These are phyloP conservation scores for Naganishia cerealis DNA, from an alignment of 1,284 basidiomycete genomes.

Conservation along the genomic window DNA sequence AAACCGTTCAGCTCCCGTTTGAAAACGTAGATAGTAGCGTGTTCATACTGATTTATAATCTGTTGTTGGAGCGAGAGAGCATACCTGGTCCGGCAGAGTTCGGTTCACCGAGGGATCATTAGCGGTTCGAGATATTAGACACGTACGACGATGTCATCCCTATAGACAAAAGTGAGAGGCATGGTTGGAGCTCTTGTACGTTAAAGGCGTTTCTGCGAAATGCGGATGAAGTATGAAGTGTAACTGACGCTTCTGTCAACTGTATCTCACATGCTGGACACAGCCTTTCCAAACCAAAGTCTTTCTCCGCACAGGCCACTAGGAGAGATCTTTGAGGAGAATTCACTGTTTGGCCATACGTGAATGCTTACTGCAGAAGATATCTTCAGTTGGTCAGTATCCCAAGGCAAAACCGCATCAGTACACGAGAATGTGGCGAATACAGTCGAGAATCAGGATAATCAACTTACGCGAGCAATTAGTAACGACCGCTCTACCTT, in stretches of 20 bases:
- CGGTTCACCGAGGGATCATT: background rate
- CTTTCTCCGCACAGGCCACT: constrained; percentile 40
- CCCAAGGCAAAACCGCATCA: background rate
- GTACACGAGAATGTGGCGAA: background rate
- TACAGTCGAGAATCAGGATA: background rate
- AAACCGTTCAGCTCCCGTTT: background rate
- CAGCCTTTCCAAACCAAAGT: constrained; percentile 35
- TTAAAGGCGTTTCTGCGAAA: background rate
- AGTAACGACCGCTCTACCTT: constrained; percentile 42
- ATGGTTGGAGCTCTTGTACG: background rate
- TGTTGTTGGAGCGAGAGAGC: constrained; percentile 39
- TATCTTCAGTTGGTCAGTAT: constrained; percentile 32
- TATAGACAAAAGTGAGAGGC: background rate
- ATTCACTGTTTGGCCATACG: background rate
- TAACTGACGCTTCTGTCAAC: constrained; percentile 38
- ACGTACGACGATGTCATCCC: constrained; percentile 41
- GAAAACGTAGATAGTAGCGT: background rate
- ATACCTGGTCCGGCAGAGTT: constrained; percentile 32
- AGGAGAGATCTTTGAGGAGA: background rate
- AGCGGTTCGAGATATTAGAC: background rate
- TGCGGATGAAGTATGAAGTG: background rate
- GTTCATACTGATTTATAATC: constrained; percentile 40
- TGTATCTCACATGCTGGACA: constrained; percentile 41
- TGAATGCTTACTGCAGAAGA: constrained; percentile 41
- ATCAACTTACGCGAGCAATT: constrained; percentile 40